phyloP scores from a whole-genome alignment of 2,329 filamentous ascomycete species.

The Stemphylium beticola region DNA sequence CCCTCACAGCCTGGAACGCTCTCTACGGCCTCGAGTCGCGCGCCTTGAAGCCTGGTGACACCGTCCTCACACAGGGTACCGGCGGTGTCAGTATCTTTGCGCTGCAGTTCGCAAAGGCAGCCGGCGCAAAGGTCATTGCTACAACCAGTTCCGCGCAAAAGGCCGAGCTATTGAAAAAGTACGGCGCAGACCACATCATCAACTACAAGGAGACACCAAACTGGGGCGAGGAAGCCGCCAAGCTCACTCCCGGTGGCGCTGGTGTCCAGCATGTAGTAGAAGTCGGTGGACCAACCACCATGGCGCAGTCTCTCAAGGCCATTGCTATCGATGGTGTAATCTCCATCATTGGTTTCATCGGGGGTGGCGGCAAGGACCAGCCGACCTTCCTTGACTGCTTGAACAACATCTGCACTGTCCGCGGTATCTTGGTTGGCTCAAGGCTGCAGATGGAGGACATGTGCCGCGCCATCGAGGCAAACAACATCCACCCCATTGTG shows the following conservation, averaged over 20 bases:
- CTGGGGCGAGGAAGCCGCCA: conserved; percentile 62
- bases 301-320: conserved; percentile 59
- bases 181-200: conserved; percentile 63
- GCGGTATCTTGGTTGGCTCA: conserved; percentile 64
- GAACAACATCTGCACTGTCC: conserved; percentile 57
- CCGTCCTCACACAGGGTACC: conserved; percentile 72
- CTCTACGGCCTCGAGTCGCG: conserved; percentile 57
- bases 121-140: conserved; percentile 63
- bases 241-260: conserved; percentile 56
- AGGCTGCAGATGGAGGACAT: conserved; percentile 65
- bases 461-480: conserved; percentile 64
- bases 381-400: conserved; percentile 61
- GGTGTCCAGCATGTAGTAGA: conserved; percentile 71
- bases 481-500: conserved; percentile 64
- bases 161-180: conserved; percentile 56
- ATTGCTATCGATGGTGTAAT: conserved; percentile 61
- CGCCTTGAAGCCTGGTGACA: conserved; percentile 47
- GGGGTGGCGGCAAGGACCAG: conserved; percentile 56
- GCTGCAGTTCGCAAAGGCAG: conserved; percentile 62
- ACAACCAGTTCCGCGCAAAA: conserved; percentile 62
- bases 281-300: conserved; percentile 68
- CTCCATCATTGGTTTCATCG: conserved; percentile 64
- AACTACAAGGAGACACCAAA: conserved; percentile 61
- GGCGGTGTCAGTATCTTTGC: conserved; percentile 72
- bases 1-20: conserved; percentile 59